Conservation (phyloP, 352 stramenopile species). For the Blastocystis hominis region DNA sequence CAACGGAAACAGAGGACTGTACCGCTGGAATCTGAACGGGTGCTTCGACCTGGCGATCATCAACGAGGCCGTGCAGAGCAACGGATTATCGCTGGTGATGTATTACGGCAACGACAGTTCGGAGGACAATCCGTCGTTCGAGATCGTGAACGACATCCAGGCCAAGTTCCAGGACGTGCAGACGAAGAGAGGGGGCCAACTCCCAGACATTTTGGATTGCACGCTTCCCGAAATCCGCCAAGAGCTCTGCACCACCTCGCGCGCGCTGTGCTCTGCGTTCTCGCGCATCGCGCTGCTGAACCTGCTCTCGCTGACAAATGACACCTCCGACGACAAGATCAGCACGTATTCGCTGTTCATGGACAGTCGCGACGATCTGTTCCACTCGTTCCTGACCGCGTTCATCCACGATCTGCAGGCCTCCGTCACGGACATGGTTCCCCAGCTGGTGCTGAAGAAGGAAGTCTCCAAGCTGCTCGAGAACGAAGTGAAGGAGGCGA, state of each 20-base stretch:
- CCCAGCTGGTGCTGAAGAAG: slow-evolving; percentile 1
- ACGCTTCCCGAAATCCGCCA: slow-evolving; percentile 24
- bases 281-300: slow-evolving; percentile 45
- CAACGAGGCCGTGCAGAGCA: background rate
- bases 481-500: slow-evolving; percentile 4
- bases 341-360: slow-evolving; percentile 43
- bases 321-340: slow-evolving; percentile 21
- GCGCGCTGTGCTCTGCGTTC: background rate
- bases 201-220: background rate
- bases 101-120: slow-evolving; percentile 22
- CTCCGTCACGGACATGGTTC: background rate
- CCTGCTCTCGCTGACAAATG: background rate
- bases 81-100: background rate
- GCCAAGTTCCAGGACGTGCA: background rate
- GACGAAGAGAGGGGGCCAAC: background rate
- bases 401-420: background rate
- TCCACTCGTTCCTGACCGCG: slow-evolving; percentile 38
- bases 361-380: slow-evolving; percentile 23
- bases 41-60: slow-evolving; percentile 46
- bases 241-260: background rate
- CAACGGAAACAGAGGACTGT: background rate
- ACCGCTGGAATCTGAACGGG: slow-evolving; percentile 48
- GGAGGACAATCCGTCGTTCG: slow-evolving; percentile 48
- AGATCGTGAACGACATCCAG: slow-evolving; percentile 48
- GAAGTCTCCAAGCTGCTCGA: background rate